Conservation (phyloP, 495 filamentous ascomycete genomes). For the Neurospora hispaniola region DNA sequence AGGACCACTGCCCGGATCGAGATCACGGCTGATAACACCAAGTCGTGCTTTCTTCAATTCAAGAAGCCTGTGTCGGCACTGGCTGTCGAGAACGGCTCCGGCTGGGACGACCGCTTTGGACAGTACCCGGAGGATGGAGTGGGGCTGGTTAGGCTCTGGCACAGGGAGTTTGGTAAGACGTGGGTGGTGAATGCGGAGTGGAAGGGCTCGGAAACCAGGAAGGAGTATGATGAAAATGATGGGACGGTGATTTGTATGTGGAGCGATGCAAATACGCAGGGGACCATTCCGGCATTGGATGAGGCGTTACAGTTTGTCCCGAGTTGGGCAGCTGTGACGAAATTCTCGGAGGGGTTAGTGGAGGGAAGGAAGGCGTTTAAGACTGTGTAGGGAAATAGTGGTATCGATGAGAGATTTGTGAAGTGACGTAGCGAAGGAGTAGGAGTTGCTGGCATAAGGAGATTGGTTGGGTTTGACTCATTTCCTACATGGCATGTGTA, state of each 20-base stretch:
- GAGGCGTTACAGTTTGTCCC: constrained; percentile 69
- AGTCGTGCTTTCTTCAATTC: constrained; percentile 25
- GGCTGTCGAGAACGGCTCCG: constrained; percentile 24
- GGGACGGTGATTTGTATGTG: constrained; percentile 74
- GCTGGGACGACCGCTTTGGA: constrained; percentile 60
- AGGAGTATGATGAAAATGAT: constrained; percentile 35
- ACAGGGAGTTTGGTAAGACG: constrained; percentile 59
- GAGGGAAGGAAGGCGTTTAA: constrained; percentile 49
- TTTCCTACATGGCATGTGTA: neutral
- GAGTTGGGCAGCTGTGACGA: constrained; percentile 65
- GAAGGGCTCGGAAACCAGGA: constrained; percentile 23
- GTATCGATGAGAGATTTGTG: too few relatives aligned
- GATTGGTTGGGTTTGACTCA: neutral
- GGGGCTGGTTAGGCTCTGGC: constrained; percentile 35
- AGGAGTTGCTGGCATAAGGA: neutral
- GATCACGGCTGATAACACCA: constrained; percentile 22
- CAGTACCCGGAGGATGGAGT: constrained; percentile 40
- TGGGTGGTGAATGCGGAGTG: constrained; percentile 75
- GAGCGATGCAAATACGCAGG: constrained; percentile 68
- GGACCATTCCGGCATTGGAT: constrained; percentile 73
- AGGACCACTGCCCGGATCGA: constrained; percentile 10
- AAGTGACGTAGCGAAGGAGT: neutral
- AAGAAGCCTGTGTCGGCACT: constrained; percentile 16
- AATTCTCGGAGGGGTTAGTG: constrained; percentile 68
- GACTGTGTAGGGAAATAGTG: constrained; percentile 10